A percentile compares a stretch with the other conserved stretches of the same genome.
Conservation (phyloP, 2,329 filamentous ascomycete species). For the Pestalotiopsis sp. region DNA sequence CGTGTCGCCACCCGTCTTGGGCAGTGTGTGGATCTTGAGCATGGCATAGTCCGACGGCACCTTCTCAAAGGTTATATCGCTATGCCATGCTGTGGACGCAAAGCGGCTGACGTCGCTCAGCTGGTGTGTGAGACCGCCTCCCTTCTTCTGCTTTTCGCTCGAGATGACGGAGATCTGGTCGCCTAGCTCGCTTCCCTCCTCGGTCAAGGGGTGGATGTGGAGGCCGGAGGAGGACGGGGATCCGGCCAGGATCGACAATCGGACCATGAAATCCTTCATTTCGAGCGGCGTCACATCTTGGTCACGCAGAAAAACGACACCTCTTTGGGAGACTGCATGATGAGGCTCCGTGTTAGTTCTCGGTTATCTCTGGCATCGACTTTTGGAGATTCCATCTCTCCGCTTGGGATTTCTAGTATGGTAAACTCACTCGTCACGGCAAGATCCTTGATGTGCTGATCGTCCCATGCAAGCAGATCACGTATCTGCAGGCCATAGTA, state of each 20-base stretch:
- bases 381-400: background rate
- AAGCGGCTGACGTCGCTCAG: slow-evolving; percentile 52
- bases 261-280: slow-evolving; percentile 48
- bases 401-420: background rate
- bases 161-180: slow-evolving; percentile 61
- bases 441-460: slow-evolving; percentile 23
- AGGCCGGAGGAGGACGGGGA: slow-evolving; percentile 51
- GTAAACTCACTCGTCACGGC: slow-evolving; percentile 28
- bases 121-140: slow-evolving; percentile 52
- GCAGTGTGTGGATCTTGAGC: slow-evolving; percentile 50
- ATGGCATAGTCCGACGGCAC: slow-evolving; percentile 57
- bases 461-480: slow-evolving; percentile 27
- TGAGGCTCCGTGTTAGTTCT: background rate
- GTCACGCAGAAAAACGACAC: slow-evolving; percentile 52
- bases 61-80: slow-evolving; percentile 57
- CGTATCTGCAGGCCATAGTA: slow-evolving; percentile 34
- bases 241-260: slow-evolving; percentile 44
- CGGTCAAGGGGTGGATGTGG: slow-evolving; percentile 57
- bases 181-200: slow-evolving; percentile 53
- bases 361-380: background rate
- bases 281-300: slow-evolving; percentile 47
- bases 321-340: slow-evolving; percentile 44
- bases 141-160: slow-evolving; percentile 57
- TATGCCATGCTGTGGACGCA: slow-evolving; percentile 52
- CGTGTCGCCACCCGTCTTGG: slow-evolving; percentile 48